Evolutionary conservation across 257 asterid species (phyloP), one percentile per base, ranked within the genome.

Genomic region (Craterostigma plantagineum): DNA sequence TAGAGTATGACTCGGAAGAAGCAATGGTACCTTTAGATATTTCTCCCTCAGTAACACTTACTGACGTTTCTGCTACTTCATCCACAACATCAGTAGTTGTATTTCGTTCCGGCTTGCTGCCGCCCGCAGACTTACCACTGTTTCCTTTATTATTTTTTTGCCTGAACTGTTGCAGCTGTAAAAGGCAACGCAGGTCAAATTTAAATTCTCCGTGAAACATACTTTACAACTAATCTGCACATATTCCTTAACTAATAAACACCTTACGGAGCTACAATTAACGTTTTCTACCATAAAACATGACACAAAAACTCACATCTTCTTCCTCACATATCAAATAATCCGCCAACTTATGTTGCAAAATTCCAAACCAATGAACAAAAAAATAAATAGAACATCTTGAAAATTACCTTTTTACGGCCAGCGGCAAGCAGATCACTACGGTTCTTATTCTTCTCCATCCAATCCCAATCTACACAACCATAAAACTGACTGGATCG

Each of bases 391-490:
- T 36, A 45, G 34, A 6, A 16, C n/a, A 33, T 16, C 30, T 12
- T 34, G 11, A 12, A 16, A 11, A 8, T 18, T 60, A 86, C 97
- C 94, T 68, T 86, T 59, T 81, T 71, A 54, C 93, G 84, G 48
- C 97, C 97, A 11, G 90, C 93, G 40, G 87, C 87, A 18, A 78
- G 80, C 61, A 86, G 75, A 72, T 86, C 97, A 63, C 81, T 69
- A 14, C 91, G 73, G 69, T 55, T 75, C 58, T 81, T 85, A 44
- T 78, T 77, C 62, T 81, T 86, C 43, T 78, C 92, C 97, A 86
- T 81, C 62, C 51, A 57, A 62, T 60, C 70, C 54, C 56, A 66
- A 60, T 60, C 66, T 56, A 63, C 54, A 57, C 33, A 66, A 62
- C 64, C 80, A 56, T 68, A 59, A 51, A 48, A 52, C 46, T 46